Evolutionary conservation across 2,329 filamentous ascomycete genomes (phyloP).

Genomic region (Pseudopithomyces maydicus): DNA sequence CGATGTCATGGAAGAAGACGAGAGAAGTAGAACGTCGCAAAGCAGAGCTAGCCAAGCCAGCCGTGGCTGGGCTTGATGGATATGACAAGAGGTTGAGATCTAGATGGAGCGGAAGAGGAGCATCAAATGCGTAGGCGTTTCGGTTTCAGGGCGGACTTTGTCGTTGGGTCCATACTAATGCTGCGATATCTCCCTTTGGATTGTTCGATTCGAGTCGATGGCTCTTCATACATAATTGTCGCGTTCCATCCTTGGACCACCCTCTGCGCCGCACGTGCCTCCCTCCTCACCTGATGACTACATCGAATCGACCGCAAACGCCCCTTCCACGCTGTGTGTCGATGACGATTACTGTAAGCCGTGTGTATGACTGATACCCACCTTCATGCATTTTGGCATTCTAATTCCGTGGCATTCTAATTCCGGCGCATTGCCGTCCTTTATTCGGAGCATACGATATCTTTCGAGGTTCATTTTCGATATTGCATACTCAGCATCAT

Average conservation of each 20-base stretch:
- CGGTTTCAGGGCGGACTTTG: background rate
- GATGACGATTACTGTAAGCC: background rate
- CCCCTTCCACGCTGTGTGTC: background rate
- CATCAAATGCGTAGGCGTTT: background rate
- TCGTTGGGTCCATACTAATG: background rate
- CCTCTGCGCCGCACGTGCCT: background rate
- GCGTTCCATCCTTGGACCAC: background rate
- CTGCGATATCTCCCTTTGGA: background rate
- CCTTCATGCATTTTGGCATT: too few species aligned
- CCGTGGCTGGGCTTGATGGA: slow-evolving; percentile 26
- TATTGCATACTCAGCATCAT: background rate
- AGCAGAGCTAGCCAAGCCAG: slow-evolving; percentile 44
- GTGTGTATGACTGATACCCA: too few species aligned
- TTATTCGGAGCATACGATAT: too few species aligned
- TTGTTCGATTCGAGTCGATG: background rate
- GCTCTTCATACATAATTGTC: background rate
- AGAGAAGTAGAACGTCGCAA: slow-evolving; percentile 44
- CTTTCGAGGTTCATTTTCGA: background rate
- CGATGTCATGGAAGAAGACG: slow-evolving; percentile 48
- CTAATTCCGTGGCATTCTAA: background rate
- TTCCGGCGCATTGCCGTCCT: background rate
- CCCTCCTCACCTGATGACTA: background rate
- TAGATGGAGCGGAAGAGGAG: background rate
- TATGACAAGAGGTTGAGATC: background rate
- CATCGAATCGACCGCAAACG: too few species aligned